Evolutionary conservation across 202 grass and related monocot genomes (phyloP).

Genomic region (Thinopyrum obtusiflorum): DNA sequence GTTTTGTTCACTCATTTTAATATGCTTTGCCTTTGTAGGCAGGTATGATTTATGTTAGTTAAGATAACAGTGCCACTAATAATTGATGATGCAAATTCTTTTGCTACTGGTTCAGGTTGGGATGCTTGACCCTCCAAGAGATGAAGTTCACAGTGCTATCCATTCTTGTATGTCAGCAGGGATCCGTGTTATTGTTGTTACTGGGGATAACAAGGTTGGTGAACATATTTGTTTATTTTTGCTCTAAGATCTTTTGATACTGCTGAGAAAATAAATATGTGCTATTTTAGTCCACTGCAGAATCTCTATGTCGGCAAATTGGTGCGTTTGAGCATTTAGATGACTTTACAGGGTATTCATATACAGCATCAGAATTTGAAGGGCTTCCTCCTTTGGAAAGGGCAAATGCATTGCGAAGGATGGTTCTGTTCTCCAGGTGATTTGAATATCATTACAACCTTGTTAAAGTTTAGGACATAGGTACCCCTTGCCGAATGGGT

Average conservation of each 20-base stretch:
- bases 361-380: constrained; percentile 98
- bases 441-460: constrained; percentile 25
- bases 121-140: constrained; percentile 97
- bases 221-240: constrained; percentile 18
- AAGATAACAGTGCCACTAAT: constrained; percentile 15
- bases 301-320: constrained; percentile 87
- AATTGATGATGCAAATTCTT: constrained; percentile 31
- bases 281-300: constrained; percentile 80
- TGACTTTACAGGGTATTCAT: constrained; percentile 80
- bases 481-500: constrained; percentile 17
- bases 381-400: constrained; percentile 73
- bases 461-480: constrained; percentile 19
- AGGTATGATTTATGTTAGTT: constrained; percentile 26
- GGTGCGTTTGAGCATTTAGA: constrained; percentile 87
- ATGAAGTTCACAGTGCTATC: constrained; percentile 87
- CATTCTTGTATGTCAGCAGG: constrained; percentile 92
- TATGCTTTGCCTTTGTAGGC: constrained; percentile 10
- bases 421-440: constrained; percentile 93
- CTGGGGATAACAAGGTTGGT: constrained; percentile 97
- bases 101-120: constrained; percentile 64
- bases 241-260: background rate
- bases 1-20: background rate
- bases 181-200: constrained; percentile 98
- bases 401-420: constrained; percentile 78
- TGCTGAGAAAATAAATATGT: constrained; percentile 44